Conservation (phyloP, 1,284 basidiomycete genomes). For the Tilletia caries region DNA sequence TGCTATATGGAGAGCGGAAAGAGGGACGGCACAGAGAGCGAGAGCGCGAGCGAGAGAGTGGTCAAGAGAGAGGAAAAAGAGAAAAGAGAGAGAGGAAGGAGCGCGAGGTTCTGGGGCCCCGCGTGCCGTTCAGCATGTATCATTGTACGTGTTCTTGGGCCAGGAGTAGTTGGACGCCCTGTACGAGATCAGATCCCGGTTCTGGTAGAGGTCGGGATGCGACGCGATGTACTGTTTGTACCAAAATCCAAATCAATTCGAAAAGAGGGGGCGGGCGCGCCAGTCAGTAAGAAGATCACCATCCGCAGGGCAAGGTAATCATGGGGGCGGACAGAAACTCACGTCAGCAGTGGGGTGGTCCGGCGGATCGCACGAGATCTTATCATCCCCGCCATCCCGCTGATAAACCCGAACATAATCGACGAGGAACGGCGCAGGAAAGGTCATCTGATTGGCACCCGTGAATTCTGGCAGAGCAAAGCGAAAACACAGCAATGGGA, state of each 20-base stretch:
- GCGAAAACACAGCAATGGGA: too few species aligned
- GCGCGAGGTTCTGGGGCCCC: too few species aligned
- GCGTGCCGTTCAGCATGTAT: too few species aligned
- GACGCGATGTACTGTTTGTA: conserved; percentile 43
- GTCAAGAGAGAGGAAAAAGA: too few species aligned
- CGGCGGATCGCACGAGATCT: conserved; percentile 46
- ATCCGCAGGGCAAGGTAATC: not conserved
- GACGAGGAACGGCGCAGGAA: conserved; percentile 56
- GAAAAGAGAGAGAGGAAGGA: too few species aligned
- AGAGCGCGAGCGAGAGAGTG: too few species aligned
- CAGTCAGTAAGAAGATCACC: not conserved
- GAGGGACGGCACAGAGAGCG: too few species aligned
- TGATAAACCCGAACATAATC: conserved; percentile 59
- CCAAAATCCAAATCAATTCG: too few species aligned
- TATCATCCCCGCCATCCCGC: conserved; percentile 50
- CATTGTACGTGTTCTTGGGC: conserved; percentile 20
- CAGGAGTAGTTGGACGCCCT: conserved; percentile 18
- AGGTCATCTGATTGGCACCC: conserved; percentile 20
- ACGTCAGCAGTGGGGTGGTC: conserved; percentile 40
- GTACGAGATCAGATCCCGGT: conserved; percentile 41
- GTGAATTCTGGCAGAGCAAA: too few species aligned
- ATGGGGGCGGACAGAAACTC: not conserved
- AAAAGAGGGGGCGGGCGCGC: not conserved
- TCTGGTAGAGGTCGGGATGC: conserved; percentile 48
- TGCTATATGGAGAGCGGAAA: too few species aligned